Base-by-base conservation (phyloP, 495 filamentous ascomycete species). In the Podospora australis region DNA sequence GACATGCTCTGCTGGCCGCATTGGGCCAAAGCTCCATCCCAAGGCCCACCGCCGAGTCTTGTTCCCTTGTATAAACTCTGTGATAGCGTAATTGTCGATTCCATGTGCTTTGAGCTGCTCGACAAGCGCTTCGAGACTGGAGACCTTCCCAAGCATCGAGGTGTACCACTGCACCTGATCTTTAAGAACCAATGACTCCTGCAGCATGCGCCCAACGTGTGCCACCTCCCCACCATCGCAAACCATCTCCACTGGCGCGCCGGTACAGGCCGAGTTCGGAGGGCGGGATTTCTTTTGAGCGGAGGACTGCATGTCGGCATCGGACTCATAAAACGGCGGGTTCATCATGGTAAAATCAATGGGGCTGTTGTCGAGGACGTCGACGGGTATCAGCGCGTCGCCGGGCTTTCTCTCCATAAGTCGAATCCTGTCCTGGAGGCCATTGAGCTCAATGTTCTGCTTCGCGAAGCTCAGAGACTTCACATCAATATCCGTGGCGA, bases 341-440 rank as follows among this genome's bases (percentile, higher is more conserved):
- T 98, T 98, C 66, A 83, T 90, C 81, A 96, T 95, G 39, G 79
- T 83, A 59, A 97, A 96, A 62, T 96, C 87, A 28, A 95, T 73
- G 4, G 61, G 68, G 32, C 78, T 66, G n/a, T 82, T 43, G 3
- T 65, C 68, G 2, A 87, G 58, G 1, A 70, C 67, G 23, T 78
- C 69, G 3, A 79, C 62, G 0, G 87, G 81, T 7, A 96, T 73
- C 1, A 96, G 70, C 0, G 68, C 44, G 42, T 74, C 78, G 5
- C 67, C 56, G 0, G 71, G 26, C 1, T 65, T 60, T 0, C 83
- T 81, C 23, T 74, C 62, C 0, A 86, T 48, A 2, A 95, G 64
- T 6, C 61, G 78, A 49, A 94, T 86, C 1, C 87, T 78, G 13
- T 72, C 63, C 25, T 80, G 62, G 1, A 96, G 64, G 2, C 69